Conservation (phyloP, 371 early-diverging fungal species). For the Lichtheimia hyalospora region DNA sequence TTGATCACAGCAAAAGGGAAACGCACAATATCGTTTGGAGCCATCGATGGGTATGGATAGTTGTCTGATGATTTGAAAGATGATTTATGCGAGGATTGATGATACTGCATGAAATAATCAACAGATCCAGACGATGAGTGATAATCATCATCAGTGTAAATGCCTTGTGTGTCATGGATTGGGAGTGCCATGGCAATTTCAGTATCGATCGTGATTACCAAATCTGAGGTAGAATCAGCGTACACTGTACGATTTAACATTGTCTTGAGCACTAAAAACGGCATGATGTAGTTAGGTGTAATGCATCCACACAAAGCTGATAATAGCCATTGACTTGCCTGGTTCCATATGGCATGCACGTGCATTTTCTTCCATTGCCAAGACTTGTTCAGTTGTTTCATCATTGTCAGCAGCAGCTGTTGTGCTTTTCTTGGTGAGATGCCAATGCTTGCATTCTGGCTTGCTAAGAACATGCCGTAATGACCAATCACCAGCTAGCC, state of each 20-base stretch:
- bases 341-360: slow-evolving; percentile 5
- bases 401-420: neutral
- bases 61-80: neutral
- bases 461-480: slow-evolving; percentile 7
- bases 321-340: slow-evolving; percentile 5
- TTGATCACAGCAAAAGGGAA: slow-evolving; percentile 12
- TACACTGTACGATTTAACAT: slow-evolving; percentile 6
- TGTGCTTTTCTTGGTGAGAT: neutral
- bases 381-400: neutral
- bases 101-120: slow-evolving; percentile 4
- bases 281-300: neutral
- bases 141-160: neutral
- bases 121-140: neutral
- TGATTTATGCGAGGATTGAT: neutral
- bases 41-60: slow-evolving; percentile 5
- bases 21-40: slow-evolving; percentile 6
- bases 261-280: slow-evolving; percentile 6
- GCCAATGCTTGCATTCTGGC: neutral
- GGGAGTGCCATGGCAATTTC: slow-evolving; percentile 9
- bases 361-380: slow-evolving; percentile 6
- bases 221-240: neutral
- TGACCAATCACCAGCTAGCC: slow-evolving; percentile 9
- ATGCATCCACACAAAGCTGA: too few relatives aligned
- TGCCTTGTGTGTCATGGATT: neutral
- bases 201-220: slow-evolving; percentile 7